Evolutionary conservation across 495 filamentous ascomycete genomes (phyloP).

Genomic region (Penicillium riverlandense): DNA sequence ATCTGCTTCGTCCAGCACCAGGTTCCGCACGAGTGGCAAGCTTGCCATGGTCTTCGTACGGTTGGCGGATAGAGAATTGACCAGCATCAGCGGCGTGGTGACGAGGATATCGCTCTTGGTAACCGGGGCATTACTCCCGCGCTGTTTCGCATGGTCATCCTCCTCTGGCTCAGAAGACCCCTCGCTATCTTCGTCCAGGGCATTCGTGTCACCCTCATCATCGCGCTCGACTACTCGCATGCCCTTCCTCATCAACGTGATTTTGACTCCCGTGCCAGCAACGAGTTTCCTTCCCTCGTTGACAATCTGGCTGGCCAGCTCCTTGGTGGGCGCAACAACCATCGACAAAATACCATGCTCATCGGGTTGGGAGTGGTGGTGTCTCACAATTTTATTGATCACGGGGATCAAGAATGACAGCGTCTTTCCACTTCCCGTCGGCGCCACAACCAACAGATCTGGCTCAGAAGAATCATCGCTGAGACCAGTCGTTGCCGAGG

Average conservation of each 20-base stretch:
- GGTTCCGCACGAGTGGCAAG: conserved; percentile 56
- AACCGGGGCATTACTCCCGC: conserved; percentile 28
- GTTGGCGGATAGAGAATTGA: conserved; percentile 60
- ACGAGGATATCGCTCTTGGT: conserved; percentile 81
- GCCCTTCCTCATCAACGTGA: conserved; percentile 78
- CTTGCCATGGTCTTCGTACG: conserved; percentile 32
- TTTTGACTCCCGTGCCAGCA: conserved; percentile 67
- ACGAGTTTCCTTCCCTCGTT: conserved; percentile 84
- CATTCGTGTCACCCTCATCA: conserved; percentile 22
- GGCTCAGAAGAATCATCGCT: conserved; percentile 26
- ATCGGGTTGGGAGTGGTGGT: conserved; percentile 36
- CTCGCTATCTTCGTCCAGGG: conserved; percentile 34
- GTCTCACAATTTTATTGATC: conserved; percentile 62
- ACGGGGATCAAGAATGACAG: conserved; percentile 84
- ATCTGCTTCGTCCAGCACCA: conserved; percentile 92
- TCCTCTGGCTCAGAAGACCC: conserved; percentile 29
- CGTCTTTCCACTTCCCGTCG: conserved; percentile 97
- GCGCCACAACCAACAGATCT: conserved; percentile 81
- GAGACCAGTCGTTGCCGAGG: conserved; percentile 4
- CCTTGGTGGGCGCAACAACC: conserved; percentile 85
- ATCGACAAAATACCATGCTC: conserved; percentile 53
- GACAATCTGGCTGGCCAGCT: conserved; percentile 85
- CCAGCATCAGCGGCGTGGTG: conserved; percentile 73
- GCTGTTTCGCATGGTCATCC: conserved; percentile 34
- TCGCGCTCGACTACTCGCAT: conserved; percentile 55